These are phyloP conservation scores for Lentinus polychrous DNA, from an alignment of 1,284 basidiomycete genomes.

Conservation along the genomic window DNA sequence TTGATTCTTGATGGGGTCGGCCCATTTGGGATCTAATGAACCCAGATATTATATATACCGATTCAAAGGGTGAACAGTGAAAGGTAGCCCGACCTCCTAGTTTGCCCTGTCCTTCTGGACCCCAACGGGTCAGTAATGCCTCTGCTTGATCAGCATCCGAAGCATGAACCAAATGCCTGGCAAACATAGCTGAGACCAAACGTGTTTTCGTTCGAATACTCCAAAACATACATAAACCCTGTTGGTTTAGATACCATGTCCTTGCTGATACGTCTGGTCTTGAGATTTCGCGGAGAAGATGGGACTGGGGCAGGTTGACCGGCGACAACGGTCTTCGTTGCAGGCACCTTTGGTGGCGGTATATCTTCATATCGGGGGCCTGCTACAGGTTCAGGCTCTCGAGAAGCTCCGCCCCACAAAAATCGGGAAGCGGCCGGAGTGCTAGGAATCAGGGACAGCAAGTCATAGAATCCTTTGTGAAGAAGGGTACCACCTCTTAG, in stretches of 20 bases:
- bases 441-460: slow-evolving; percentile 67
- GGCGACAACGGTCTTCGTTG: slow-evolving; percentile 16
- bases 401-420: slow-evolving; percentile 42
- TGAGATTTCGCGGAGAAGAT: slow-evolving; percentile 34
- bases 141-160: slow-evolving; percentile 90
- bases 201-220: slow-evolving; percentile 9
- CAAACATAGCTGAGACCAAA: slow-evolving; percentile 20
- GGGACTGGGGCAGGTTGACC: slow-evolving; percentile 23
- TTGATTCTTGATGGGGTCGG: slow-evolving; percentile 81
- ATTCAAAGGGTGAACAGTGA: slow-evolving; percentile 15
- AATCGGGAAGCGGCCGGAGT: slow-evolving; percentile 60
- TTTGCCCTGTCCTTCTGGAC: slow-evolving; percentile 87
- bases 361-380: slow-evolving; percentile 62
- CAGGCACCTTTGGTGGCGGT: slow-evolving; percentile 15
- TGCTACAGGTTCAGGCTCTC: slow-evolving; percentile 34
- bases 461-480: slow-evolving; percentile 84
- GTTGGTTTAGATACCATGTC: slow-evolving; percentile 82
- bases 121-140: slow-evolving; percentile 85
- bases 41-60: neutral
- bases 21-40: slow-evolving; percentile 79
- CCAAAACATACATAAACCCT: slow-evolving; percentile 70
- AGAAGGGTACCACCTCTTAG: slow-evolving; percentile 63
- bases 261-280: slow-evolving; percentile 69
- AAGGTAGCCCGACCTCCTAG: slow-evolving; percentile 59
- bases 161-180: slow-evolving; percentile 88